Evolutionary conservation across 2,329 filamentous ascomycete species (phyloP).

Genomic region (Epichloe gansuensis): DNA sequence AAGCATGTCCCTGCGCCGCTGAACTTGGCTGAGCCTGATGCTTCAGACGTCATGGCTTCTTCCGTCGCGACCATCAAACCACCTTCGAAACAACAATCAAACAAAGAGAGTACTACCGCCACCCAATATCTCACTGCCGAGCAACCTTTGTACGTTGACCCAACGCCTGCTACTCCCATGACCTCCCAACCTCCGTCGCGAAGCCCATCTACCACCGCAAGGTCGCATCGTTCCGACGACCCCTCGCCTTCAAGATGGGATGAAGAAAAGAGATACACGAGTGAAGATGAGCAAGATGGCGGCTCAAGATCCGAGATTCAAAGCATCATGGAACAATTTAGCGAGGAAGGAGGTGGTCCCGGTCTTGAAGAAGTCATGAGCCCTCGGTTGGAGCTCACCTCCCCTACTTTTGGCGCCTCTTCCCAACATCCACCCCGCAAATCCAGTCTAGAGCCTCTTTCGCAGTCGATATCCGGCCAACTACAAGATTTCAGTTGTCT

Average conservation of each 20-base stretch:
- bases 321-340: slow-evolving; percentile 95
- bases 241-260: slow-evolving; percentile 45
- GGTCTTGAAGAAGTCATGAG: slow-evolving; percentile 83
- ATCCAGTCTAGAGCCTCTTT: slow-evolving; percentile 70
- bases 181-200: slow-evolving; percentile 45
- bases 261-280: slow-evolving; percentile 43
- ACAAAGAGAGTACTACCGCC: slow-evolving; percentile 19
- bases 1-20: slow-evolving; percentile 13
- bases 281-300: slow-evolving; percentile 52
- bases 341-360: slow-evolving; percentile 57
- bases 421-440: slow-evolving; percentile 66
- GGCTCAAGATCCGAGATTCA: slow-evolving; percentile 79
- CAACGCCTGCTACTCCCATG: slow-evolving; percentile 43
- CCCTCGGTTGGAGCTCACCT: slow-evolving; percentile 69
- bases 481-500: slow-evolving; percentile 34
- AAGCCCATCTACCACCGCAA: slow-evolving; percentile 40
- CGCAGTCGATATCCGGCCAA: slow-evolving; percentile 35
- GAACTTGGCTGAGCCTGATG: slow-evolving; percentile 6
- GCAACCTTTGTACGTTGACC: slow-evolving; percentile 39
- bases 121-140: slow-evolving; percentile 35
- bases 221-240: slow-evolving; percentile 31
- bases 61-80: slow-evolving; percentile 38
- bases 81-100: slow-evolving; percentile 26
- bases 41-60: slow-evolving; percentile 27
- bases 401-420: slow-evolving; percentile 56